These are phyloP conservation scores for Aspergillus vadensis DNA, from an alignment of 2,329 filamentous ascomycete species.

Conservation along the genomic window DNA sequence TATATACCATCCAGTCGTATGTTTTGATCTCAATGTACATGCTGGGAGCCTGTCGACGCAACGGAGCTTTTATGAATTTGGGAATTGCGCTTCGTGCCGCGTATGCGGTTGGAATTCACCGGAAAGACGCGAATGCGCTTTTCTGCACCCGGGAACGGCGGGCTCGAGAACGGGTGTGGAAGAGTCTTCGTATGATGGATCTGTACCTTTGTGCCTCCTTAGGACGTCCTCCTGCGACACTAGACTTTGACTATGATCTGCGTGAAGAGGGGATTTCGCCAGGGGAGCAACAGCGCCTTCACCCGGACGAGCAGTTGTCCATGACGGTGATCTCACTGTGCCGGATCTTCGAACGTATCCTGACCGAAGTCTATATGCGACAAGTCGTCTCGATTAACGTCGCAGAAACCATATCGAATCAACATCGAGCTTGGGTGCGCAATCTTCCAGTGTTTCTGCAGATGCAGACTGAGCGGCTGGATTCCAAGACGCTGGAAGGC, in stretches of 20 bases:
- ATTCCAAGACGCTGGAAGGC: slow-evolving; percentile 39
- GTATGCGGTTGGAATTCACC: slow-evolving; percentile 56
- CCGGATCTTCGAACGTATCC: slow-evolving; percentile 46
- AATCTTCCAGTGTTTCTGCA: slow-evolving; percentile 49
- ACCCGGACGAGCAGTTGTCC: slow-evolving; percentile 46
- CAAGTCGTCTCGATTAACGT: slow-evolving; percentile 47
- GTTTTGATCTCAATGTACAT: slow-evolving; percentile 55
- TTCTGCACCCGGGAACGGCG: slow-evolving; percentile 47
- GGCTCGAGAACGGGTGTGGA: slow-evolving; percentile 55
- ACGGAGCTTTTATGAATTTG: slow-evolving; percentile 56
- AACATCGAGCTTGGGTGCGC: slow-evolving; percentile 46
- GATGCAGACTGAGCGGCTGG: slow-evolving; percentile 49
- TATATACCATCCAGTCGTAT: slow-evolving; percentile 55
- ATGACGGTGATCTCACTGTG: slow-evolving; percentile 50
- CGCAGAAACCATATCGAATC: slow-evolving; percentile 45
- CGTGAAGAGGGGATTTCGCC: slow-evolving; percentile 37
- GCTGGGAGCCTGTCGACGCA: slow-evolving; percentile 54
- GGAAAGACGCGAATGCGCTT: slow-evolving; percentile 54
- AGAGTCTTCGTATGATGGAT: slow-evolving; percentile 55
- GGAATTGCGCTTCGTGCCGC: slow-evolving; percentile 55
- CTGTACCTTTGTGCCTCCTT: slow-evolving; percentile 55
- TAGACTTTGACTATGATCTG: slow-evolving; percentile 51
- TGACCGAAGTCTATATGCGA: slow-evolving; percentile 48
- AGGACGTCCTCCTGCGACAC: slow-evolving; percentile 56
- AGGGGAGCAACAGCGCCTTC: slow-evolving; percentile 21